These are phyloP conservation scores for Plasmopara muralis DNA, from an alignment of 352 stramenopile species.

Conservation along the genomic window DNA sequence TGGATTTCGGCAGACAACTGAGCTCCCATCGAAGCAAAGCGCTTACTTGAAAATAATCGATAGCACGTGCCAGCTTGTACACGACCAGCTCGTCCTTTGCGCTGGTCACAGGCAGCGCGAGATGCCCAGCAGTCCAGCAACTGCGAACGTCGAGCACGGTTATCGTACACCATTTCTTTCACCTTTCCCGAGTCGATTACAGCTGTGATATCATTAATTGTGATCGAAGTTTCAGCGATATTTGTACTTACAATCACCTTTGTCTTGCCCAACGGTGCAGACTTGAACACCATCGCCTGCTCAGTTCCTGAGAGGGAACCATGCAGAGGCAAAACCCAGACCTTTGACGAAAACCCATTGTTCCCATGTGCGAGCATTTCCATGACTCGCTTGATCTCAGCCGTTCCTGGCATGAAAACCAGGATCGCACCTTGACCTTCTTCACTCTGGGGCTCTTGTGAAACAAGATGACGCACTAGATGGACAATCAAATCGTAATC, in stretches of 20 bases:
- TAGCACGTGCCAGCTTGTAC: slow-evolving; percentile 76
- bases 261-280: slow-evolving; percentile 48
- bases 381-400: slow-evolving; percentile 76
- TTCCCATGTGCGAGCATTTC: slow-evolving; percentile 42
- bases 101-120: slow-evolving; percentile 74
- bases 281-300: slow-evolving; percentile 68
- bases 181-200: slow-evolving; percentile 85
- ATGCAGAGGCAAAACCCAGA: slow-evolving; percentile 74
- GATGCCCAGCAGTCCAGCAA: slow-evolving; percentile 80
- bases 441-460: slow-evolving; percentile 14
- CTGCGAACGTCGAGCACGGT: slow-evolving; percentile 55
- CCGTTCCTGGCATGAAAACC: slow-evolving; percentile 75
- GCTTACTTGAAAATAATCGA: slow-evolving; percentile 60
- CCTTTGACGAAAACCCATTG: slow-evolving; percentile 28
- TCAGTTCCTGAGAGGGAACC: slow-evolving; percentile 66
- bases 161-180: slow-evolving; percentile 87
- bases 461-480: slow-evolving; percentile 70
- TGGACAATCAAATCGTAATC: slow-evolving; percentile 92
- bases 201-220: slow-evolving; percentile 82
- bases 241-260: slow-evolving; percentile 88
- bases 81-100: slow-evolving; percentile 75
- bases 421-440: slow-evolving; percentile 54
- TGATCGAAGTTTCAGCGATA: slow-evolving; percentile 87
- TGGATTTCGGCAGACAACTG: slow-evolving; percentile 87
- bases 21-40: slow-evolving; percentile 52